Percentiles rank a stretch among this genome's conserved stretches.
Conservation (phyloP, 257 asterid genomes). For the Forsythia suspensa region DNA sequence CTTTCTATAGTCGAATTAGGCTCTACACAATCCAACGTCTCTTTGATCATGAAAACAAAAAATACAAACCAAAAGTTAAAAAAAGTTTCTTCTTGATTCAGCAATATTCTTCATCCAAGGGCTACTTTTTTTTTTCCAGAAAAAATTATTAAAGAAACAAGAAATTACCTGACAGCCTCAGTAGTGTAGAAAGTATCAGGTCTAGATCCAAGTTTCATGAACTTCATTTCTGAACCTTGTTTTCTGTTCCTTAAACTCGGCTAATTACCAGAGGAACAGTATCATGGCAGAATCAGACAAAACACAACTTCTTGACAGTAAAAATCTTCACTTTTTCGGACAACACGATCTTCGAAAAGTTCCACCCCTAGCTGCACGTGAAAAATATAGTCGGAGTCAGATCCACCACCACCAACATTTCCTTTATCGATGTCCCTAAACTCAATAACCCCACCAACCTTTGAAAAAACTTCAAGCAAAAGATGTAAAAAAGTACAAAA, state of each 20-base stretch:
- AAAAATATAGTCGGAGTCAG: conserved; percentile 24
- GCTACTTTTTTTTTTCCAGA: neutral
- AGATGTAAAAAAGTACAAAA: conserved; percentile 19
- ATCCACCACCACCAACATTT: neutral
- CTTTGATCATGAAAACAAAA: neutral
- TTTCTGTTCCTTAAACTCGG: conserved; percentile 7
- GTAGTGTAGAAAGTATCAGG: conserved; percentile 78
- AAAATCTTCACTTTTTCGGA: conserved; percentile 23
- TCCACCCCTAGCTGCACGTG: conserved; percentile 38
- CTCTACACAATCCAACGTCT: neutral
- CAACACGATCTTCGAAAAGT: conserved; percentile 28
- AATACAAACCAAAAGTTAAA: too few relatives aligned
- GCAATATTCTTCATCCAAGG: neutral
- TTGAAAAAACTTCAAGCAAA: conserved; percentile 31
- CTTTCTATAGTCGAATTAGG: too few relatives aligned
- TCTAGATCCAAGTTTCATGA: conserved; percentile 86
- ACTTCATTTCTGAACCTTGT: conserved; percentile 60
- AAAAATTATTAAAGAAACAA: neutral
- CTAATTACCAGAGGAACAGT: conserved; percentile 28
- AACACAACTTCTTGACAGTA: conserved; percentile 21
- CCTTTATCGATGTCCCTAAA: neutral
- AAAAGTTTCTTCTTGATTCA: neutral
- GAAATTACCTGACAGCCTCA: conserved; percentile 54
- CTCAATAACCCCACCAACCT: conserved; percentile 18
- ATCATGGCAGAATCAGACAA: conserved; percentile 42